phyloP scores from a whole-genome alignment of 768 basidiomycete species.

The Termitomyces sp. region DNA sequence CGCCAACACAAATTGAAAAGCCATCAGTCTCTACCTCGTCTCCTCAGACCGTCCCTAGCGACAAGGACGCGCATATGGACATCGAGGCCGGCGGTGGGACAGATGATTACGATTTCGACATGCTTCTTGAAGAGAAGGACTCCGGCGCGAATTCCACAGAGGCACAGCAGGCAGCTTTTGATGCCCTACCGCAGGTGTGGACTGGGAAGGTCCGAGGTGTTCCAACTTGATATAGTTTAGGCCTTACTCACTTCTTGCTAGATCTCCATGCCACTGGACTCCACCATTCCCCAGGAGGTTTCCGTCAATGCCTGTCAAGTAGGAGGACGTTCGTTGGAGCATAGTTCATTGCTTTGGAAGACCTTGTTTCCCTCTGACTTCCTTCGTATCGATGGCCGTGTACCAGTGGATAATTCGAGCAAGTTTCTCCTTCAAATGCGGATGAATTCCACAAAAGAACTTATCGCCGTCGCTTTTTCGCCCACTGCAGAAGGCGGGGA shows the following conservation, averaged over 20 bases:
- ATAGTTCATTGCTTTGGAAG: constrained; percentile 64
- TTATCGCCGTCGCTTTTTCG: constrained; percentile 73
- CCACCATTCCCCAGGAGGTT: constrained; percentile 63
- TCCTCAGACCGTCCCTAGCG: constrained; percentile 24
- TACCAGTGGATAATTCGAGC: constrained; percentile 69
- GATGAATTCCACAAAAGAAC: constrained; percentile 73
- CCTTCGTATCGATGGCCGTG: constrained; percentile 81
- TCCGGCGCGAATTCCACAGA: constrained; percentile 33
- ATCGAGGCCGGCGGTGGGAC: constrained; percentile 38
- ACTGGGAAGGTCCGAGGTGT: constrained; percentile 56
- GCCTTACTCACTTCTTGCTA: constrained; percentile 24
- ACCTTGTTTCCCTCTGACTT: constrained; percentile 69
- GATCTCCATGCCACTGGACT: constrained; percentile 81
- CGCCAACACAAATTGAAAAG: constrained; percentile 9
- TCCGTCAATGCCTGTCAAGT: constrained; percentile 70
- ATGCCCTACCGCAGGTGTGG: constrained; percentile 66
- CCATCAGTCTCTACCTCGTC: constrained; percentile 21
- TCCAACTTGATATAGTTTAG: background rate
- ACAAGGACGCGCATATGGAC: constrained; percentile 44
- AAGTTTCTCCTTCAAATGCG: constrained; percentile 79
- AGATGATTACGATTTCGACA: constrained; percentile 83
- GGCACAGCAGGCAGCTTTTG: constrained; percentile 46
- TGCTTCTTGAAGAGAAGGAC: constrained; percentile 72
- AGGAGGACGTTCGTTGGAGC: constrained; percentile 64
- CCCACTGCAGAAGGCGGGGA: constrained; percentile 43